Percentiles rank a stretch among this genome's conserved stretches.
Conservation (phyloP, 352 stramenopile species). For the Pythium rhizo-oryzae region DNA sequence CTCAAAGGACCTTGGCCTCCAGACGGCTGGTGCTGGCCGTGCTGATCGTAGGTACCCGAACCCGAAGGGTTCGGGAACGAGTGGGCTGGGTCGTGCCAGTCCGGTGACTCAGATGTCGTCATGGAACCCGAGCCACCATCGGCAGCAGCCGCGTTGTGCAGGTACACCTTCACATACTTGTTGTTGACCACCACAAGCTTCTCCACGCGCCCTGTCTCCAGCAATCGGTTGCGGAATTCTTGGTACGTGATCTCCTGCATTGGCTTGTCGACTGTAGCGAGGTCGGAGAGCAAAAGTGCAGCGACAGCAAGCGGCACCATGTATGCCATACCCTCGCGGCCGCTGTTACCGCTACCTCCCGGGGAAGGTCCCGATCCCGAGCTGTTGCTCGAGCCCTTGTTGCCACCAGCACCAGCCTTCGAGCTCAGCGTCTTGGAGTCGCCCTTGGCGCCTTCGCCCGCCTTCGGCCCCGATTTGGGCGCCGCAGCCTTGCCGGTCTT, state of each 20-base stretch:
- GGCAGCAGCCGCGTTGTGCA: conserved; percentile 48
- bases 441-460: conserved; percentile 43
- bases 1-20: conserved; percentile 12
- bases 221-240: conserved; percentile 88
- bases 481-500: conserved; percentile 44
- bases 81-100: conserved; percentile 57
- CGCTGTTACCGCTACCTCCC: conserved; percentile 36
- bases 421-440: conserved; percentile 78
- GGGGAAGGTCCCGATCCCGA: conserved; percentile 34
- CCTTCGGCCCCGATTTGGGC: conserved; percentile 56
- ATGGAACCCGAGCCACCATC: conserved; percentile 1
- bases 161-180: conserved; percentile 88
- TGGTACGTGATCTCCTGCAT: conserved; percentile 93
- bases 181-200: conserved; percentile 93
- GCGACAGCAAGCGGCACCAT: conserved; percentile 73
- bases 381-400: conserved; percentile 35
- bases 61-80: conserved; percentile 22
- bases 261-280: conserved; percentile 73
- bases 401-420: conserved; percentile 47
- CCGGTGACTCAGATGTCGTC: conserved; percentile 29
- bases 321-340: conserved; percentile 73
- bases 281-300: conserved; percentile 75
- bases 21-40: conserved; percentile 30
- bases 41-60: conserved; percentile 18
- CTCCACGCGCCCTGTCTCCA: conserved; percentile 86